These are phyloP conservation scores for Microdochium trichocladiopsis DNA, from an alignment of 2,329 filamentous ascomycete genomes.

Conservation along the genomic window DNA sequence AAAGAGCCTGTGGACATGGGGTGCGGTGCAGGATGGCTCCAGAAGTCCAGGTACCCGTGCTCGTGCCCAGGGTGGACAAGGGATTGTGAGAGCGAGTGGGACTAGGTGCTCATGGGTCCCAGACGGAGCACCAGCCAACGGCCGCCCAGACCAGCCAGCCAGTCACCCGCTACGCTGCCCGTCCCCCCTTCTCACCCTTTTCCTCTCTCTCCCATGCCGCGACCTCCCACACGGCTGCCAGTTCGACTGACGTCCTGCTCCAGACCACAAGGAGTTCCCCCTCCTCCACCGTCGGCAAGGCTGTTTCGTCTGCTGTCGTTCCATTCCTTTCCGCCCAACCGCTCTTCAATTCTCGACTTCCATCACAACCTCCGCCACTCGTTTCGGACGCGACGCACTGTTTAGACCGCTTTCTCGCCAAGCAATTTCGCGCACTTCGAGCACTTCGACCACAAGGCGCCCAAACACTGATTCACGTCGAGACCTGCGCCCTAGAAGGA, in stretches of 20 bases:
- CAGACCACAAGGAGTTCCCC: neutral
- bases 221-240: neutral
- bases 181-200: conserved; percentile 1
- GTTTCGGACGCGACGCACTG: neutral
- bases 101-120: neutral
- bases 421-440: neutral
- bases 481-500: neutral
- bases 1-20: neutral
- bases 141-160: neutral
- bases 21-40: neutral
- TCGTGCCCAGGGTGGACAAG: neutral
- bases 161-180: neutral
- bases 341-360: neutral
- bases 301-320: neutral
- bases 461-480: neutral
- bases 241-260: neutral
- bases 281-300: neutral
- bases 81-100: neutral
- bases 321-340: neutral
- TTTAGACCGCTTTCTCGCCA: neutral
- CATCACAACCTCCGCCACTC: neutral
- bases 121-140: neutral
- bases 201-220: neutral
- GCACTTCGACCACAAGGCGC: neutral
- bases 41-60: neutral